A percentile compares a stretch with the other conserved stretches of the same genome.
Conservation (phyloP, 805 yeast species). For the Lipomyces yamanashiensis region DNA sequence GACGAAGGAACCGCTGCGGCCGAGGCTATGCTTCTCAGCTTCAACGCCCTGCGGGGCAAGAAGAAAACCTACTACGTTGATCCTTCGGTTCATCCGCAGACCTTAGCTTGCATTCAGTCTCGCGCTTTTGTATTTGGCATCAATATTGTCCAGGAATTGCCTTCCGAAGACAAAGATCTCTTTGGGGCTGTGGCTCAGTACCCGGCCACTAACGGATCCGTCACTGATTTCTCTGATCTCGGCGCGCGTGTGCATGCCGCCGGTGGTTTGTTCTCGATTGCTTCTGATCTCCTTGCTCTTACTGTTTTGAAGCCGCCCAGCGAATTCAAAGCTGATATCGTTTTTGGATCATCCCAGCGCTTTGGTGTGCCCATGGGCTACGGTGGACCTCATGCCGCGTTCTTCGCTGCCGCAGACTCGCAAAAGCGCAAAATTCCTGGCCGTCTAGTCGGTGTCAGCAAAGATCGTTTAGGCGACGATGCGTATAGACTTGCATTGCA, state of each 20-base stretch:
- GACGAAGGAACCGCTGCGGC: slow-evolving; percentile 99
- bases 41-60: slow-evolving; percentile 65
- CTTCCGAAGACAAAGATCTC: slow-evolving; percentile 50
- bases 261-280: slow-evolving; percentile 80
- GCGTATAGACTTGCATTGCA: slow-evolving; percentile 93
- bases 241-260: slow-evolving; percentile 68
- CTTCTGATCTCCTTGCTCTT: slow-evolving; percentile 90
- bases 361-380: slow-evolving; percentile 98
- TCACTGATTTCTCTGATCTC: slow-evolving; percentile 58
- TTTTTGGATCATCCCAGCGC: slow-evolving; percentile 89
- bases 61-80: slow-evolving; percentile 74
- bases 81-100: slow-evolving; percentile 78
- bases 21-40: slow-evolving; percentile 90
- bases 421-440: slow-evolving; percentile 95
- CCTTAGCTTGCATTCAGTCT: slow-evolving; percentile 74
- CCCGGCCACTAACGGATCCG: slow-evolving; percentile 83
- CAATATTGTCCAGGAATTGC: slow-evolving; percentile 60
- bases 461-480: slow-evolving; percentile 86
- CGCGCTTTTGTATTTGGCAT: slow-evolving; percentile 79
- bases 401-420: slow-evolving; percentile 82
- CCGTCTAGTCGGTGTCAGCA: slow-evolving; percentile 88
- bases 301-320: slow-evolving; percentile 85
- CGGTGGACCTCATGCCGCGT: slow-evolving; percentile 99
- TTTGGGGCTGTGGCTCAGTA: slow-evolving; percentile 90
- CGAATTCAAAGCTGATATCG: slow-evolving; percentile 88